Evolutionary conservation across 306 rosid species (phyloP), one percentile per base, ranked within the genome.

Genomic region (Acacia crassicarpa): DNA sequence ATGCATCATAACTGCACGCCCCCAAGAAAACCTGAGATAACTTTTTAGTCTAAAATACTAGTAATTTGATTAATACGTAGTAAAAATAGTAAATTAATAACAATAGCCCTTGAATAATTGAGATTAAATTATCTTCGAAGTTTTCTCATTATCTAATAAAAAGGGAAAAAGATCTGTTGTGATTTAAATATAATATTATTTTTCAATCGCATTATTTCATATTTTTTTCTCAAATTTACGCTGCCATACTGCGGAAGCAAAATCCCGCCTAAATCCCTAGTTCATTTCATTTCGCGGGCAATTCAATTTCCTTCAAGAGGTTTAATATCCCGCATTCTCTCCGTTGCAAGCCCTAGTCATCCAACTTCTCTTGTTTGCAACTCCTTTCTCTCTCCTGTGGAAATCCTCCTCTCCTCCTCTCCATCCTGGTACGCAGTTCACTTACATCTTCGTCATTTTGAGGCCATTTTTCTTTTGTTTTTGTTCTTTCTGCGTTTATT

Each of bases 241-340:
- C 22, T 53, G n/a, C 23, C 0, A 23, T 53, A 51, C 10, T 2
- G 74, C n/a, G 30, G 10, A 76, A 81, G 84, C 76, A 74, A 81
- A 83, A 84, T 86, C 94, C 90, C 91, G 90, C 93, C 93, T 78
- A 88, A 90, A 88, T 88, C 88, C 87, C 80, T 59, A 3, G 17
- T n/a, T 49, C 38, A 58, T 81, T 85, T 86, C 89, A 88, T 90
- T 90, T 88, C 80, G 87, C 79, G 62, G 74, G 87, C 88, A 88
- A 86, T 90, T 88, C 91, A 90, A 88, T 86, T 90, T 88, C 76
- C 81, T 82, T 35, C 12, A 46, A 62, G 12, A 65, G 78, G 48
- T 75, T 69, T 76, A 88, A 86, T 84, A 85, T 82, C 84, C 72
- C 32, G 1, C 41, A 38, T 5, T 78, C 85, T 76, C 70, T 80